Percentiles rank a stretch among this genome's conserved stretches.
Evolutionary conservation across 805 yeast genomes (phyloP).

Genomic region (Zygosaccharomyces lentus): DNA sequence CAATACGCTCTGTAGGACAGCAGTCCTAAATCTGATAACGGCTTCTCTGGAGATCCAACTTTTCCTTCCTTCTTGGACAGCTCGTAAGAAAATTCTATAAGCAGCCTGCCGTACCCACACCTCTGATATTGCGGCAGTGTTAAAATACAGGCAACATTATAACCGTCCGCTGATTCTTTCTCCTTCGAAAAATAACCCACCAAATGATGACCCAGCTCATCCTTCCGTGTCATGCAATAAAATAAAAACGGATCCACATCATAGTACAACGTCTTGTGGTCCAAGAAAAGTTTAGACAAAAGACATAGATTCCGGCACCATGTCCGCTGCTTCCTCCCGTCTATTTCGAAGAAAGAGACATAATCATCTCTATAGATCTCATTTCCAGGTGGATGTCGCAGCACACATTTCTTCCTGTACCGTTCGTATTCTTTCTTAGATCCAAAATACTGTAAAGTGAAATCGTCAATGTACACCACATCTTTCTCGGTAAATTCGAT

Average conservation of each 20-base stretch:
- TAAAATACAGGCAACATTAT: constrained; percentile 94
- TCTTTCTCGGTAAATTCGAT: constrained; percentile 91
- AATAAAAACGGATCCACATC: constrained; percentile 97
- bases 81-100: constrained; percentile 92
- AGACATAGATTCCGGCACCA: constrained; percentile 97
- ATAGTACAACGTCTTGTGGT: constrained; percentile 93
- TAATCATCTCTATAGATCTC: constrained; percentile 91
- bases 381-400: constrained; percentile 97
- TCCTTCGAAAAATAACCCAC: constrained; percentile 97
- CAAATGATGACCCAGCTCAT: constrained; percentile 87
- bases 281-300: constrained; percentile 83
- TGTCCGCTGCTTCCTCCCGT: constrained; percentile 91
- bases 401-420: constrained; percentile 78
- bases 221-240: constrained; percentile 90
- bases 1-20: constrained; percentile 92
- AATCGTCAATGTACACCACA: constrained; percentile 85
- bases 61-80: constrained; percentile 83
- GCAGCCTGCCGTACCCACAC: constrained; percentile 85
- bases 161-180: constrained; percentile 91
- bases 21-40: constrained; percentile 89
- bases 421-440: constrained; percentile 88
- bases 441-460: constrained; percentile 82
- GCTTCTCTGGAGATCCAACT: constrained; percentile 96
- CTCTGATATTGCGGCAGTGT: constrained; percentile 96
- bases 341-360: constrained; percentile 94